Evolutionary conservation across 2,329 filamentous ascomycete genomes (phyloP), one percentile per base, ranked within the genome.

Genomic region (Colletotrichum karsti): DNA sequence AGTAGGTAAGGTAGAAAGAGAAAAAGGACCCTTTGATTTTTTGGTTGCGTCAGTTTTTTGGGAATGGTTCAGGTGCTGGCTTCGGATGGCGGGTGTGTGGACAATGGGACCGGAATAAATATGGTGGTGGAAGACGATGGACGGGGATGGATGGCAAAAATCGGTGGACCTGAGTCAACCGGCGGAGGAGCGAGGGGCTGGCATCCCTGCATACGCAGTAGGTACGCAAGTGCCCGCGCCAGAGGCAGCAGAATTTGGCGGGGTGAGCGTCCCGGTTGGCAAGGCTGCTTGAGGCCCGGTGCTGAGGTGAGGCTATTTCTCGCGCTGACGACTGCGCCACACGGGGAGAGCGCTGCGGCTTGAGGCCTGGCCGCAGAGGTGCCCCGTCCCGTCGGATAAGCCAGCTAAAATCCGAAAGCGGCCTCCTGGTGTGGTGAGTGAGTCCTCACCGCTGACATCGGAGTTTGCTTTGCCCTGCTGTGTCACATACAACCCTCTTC

Each of bases 161-260:
- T 63, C 54, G 41, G 53, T 58, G 30, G 63, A 64, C 51, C 69
- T 73, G 67, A 74, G 75, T 79, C 77, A 79, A 76, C 74, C 76
- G 75, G 74, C 70, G 73, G 73, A 73, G 69, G 70, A 48, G 46
- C 35, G 54, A 54, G 46, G 35, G 60, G 60, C 46, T 44, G 46
- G 13, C 46, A 68, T 59, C 65, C 65, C 60, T 74, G 69, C 58
- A 62, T 62, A 56, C 8, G 33, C 12, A 35, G 15, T n/a, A n/a
- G n/a, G n/a, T n/a, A 51, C 42, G 51, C 28, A 50, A 24, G 41
- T 39, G 44, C 57, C 26, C 22, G n/a, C 18, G 35, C 39, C n/a
- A 24, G 39, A 30, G 24, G n/a, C 15, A 18, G 51, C 8, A 20
- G 35, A 26, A 12, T 20, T 61, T 61, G 58, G 58, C 58, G 58